Conservation (phyloP, 257 asterid species). For the Solanum megistacrolobum region DNA sequence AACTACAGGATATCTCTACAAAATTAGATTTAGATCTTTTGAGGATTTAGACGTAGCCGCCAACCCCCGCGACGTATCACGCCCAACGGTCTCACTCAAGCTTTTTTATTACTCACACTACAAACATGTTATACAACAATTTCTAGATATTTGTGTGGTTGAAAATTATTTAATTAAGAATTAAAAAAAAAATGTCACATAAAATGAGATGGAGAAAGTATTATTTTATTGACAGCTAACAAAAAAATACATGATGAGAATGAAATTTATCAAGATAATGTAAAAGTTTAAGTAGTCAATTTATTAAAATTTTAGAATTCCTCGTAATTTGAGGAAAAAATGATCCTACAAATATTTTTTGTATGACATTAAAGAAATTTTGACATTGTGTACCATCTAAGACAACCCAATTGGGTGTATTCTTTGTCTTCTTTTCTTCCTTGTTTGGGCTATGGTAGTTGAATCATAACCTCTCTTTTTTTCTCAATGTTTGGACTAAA, state of each 20-base stretch:
- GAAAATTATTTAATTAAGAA: too few relatives aligned
- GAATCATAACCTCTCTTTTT: background rate
- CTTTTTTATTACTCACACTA: too few relatives aligned
- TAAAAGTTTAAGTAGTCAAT: accelerated
- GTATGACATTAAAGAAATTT: background rate
- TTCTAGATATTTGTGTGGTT: too few relatives aligned
- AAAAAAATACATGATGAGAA: too few relatives aligned
- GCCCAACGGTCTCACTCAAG: background rate
- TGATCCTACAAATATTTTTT: background rate
- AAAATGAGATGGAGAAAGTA: too few relatives aligned
- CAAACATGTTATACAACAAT: too few relatives aligned
- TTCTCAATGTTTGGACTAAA: background rate
- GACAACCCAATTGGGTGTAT: background rate
- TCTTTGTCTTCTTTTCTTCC: background rate
- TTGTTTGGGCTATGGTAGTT: background rate
- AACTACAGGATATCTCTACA: background rate
- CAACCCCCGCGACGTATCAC: background rate
- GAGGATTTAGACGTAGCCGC: background rate
- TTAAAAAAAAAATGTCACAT: too few relatives aligned
- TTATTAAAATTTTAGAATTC: background rate
- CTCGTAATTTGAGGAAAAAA: background rate
- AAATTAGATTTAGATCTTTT: background rate
- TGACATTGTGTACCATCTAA: background rate
- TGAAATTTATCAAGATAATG: background rate
- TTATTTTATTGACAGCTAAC: background rate